Evolutionary conservation across 345 rosid genomes (phyloP), one percentile per base, ranked within the genome.

Genomic region (Noccaea caerulescens): DNA sequence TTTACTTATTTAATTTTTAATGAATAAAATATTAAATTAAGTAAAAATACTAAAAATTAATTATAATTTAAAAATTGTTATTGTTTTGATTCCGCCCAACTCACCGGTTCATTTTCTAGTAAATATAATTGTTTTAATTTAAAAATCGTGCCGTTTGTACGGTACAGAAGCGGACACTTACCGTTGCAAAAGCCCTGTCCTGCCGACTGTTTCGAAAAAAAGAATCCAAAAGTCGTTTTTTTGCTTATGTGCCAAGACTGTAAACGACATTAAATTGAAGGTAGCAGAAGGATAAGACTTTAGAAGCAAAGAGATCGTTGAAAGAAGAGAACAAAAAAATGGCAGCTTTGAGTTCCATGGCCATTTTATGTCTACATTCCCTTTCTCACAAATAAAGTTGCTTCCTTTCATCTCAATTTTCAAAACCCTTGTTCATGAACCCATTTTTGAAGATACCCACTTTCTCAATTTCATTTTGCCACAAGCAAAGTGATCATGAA

Each of bases 261-360:
- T 3, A 47, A 47, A 47, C 27, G 52, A 18, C 52, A 8, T 8
- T 16, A 8, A 7, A 47, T 3, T 47, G 11, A 46, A 46, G 23
- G 51, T 45, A 45, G 50, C 25, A 46, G 51, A 14, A 14, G 25
- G 52, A 47, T 16, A 47, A 47, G 52, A 16, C 27, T 47, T 47
- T 3, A 2, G 0, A 47, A 47, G 10, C 10, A 16, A 47, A 47
- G 25, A 16, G 52, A 47, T 47, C 52, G 8, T 9, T 46, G 10
- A 14, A 18, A 9, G 18, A 47, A 46, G 4, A 27, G 30, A 27
- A 27, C 14, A 10, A n/a, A 73, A 57, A 73, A 33, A 74, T 74
- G 78, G 73, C 68, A 52, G 73, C 57, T 59, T 74, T 67, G 42
- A 74, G 34, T 67, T 66, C 68, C 42, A 49, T 58, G 54, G 27